Evolutionary conservation across 2,329 filamentous ascomycete species (phyloP).

Genomic region (Colletotrichum sublineola): DNA sequence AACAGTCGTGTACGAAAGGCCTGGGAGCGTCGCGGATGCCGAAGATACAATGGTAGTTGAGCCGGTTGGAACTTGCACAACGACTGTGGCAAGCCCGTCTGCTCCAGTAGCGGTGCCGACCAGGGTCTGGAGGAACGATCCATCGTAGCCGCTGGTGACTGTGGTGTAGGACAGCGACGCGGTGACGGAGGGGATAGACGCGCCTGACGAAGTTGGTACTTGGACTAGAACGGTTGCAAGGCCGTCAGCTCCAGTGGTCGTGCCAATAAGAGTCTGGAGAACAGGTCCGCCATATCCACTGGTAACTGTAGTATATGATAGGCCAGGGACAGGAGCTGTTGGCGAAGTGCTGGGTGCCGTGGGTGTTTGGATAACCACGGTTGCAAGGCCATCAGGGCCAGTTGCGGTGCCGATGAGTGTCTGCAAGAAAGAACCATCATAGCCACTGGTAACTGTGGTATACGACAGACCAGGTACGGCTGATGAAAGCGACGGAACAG

Average conservation of each 20-base stretch:
- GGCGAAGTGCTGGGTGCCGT: not conserved
- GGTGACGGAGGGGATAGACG: not conserved
- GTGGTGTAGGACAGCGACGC: not conserved
- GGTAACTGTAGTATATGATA: constrained; percentile 5
- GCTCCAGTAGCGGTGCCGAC: not conserved
- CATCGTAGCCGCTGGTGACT: not conserved
- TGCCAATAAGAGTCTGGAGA: constrained; percentile 4
- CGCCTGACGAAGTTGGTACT: not conserved
- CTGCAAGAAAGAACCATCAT: not conserved
- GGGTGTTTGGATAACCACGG: not conserved
- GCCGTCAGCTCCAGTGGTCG: constrained; percentile 12
- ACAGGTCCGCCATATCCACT: constrained; percentile 7
- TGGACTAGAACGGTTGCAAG: constrained; percentile 30
- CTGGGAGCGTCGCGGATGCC: not conserved
- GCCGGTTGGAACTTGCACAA: constrained; percentile 26
- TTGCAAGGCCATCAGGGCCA: not conserved
- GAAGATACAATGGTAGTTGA: not conserved
- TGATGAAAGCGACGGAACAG: too few relatives aligned
- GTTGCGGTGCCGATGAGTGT: not conserved
- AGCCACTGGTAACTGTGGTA: not conserved
- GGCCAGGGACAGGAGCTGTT: not conserved
- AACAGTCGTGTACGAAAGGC: constrained; percentile 27
- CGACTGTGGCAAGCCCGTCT: constrained; percentile 23
- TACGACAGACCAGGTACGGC: not conserved
- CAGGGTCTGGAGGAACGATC: constrained; percentile 25